A percentile compares a stretch with the other conserved stretches of the same genome.
Conservation (phyloP, 768 basidiomycete genomes). For the Tephrocybe sp. region DNA sequence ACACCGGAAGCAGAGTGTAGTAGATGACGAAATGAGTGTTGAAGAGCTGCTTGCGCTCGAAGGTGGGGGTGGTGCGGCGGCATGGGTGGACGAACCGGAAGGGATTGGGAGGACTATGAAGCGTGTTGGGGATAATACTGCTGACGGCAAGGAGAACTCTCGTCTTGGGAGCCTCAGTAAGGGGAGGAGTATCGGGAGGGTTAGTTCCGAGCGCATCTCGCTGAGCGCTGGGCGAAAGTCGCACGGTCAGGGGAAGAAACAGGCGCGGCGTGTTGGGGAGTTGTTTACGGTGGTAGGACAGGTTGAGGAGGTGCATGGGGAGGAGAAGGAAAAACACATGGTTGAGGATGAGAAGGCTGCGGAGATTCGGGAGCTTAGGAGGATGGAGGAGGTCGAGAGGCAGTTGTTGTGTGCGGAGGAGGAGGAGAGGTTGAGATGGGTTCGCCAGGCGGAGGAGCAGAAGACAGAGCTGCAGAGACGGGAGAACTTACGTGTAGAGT, state of each 20-base stretch:
- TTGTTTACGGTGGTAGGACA: slow-evolving; percentile 2
- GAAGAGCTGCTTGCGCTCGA: slow-evolving; percentile 17
- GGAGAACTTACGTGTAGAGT: background rate
- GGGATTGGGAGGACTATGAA: slow-evolving; percentile 14
- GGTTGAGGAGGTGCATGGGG: background rate
- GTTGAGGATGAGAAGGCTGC: slow-evolving; percentile 41
- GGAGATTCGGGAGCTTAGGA: slow-evolving; percentile 18
- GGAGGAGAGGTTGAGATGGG: slow-evolving; percentile 9
- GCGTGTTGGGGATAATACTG: background rate
- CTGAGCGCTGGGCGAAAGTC: slow-evolving; percentile 5
- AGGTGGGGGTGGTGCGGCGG: slow-evolving; percentile 9
- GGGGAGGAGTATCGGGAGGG: background rate
- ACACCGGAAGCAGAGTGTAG: too few relatives aligned
- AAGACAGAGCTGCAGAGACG: background rate
- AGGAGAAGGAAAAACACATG: slow-evolving; percentile 39
- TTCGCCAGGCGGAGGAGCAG: slow-evolving; percentile 6
- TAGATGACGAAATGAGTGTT: slow-evolving; percentile 17
- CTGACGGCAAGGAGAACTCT: background rate
- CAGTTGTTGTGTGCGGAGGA: slow-evolving; percentile 4
- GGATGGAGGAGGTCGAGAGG: slow-evolving; percentile 19
- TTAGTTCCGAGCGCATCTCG: background rate
- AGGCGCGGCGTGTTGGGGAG: slow-evolving; percentile 5
- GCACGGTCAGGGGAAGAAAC: slow-evolving; percentile 2
- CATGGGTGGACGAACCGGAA: slow-evolving; percentile 13
- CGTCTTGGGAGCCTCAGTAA: slow-evolving; percentile 4